Evolutionary conservation across 2,329 filamentous ascomycete species (phyloP).

Genomic region (Alternaria triticina): DNA sequence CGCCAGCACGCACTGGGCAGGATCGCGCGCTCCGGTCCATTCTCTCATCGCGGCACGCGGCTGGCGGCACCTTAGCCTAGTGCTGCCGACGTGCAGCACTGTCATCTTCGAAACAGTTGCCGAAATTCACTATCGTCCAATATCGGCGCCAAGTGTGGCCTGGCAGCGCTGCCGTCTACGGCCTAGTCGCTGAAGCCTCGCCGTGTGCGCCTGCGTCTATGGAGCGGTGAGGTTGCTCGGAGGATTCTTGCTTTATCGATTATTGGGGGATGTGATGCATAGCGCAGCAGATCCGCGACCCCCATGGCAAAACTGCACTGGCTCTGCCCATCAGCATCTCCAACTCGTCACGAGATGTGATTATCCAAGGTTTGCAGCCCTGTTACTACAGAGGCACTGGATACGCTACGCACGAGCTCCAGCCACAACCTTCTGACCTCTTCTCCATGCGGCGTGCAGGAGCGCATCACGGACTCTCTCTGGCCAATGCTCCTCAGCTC

Average conservation of each 20-base stretch:
- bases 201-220: conserved; percentile 4
- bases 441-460: conserved; percentile 16
- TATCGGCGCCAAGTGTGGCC: conserved; percentile 25
- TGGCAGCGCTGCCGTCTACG: background rate
- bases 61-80: conserved; percentile 29
- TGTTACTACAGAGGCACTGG: background rate
- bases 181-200: conserved; percentile 17
- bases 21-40: conserved; percentile 17
- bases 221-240: conserved; percentile 23
- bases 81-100: conserved; percentile 24
- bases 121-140: conserved; percentile 26
- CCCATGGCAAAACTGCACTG: background rate
- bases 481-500: conserved; percentile 12
- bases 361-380: background rate
- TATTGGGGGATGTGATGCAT: conserved; percentile 2
- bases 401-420: background rate
- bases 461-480: conserved; percentile 22
- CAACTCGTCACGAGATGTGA: background rate
- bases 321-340: conserved; percentile 17
- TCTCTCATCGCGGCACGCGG: conserved; percentile 28
- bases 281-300: conserved; percentile 15
- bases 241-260: conserved; percentile 19
- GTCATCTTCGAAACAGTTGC: conserved; percentile 18
- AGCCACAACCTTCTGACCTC: conserved; percentile 12
- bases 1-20: background rate